phyloP scores from a whole-genome alignment of 495 filamentous ascomycete genomes.

The Hypoxylon rickii region DNA sequence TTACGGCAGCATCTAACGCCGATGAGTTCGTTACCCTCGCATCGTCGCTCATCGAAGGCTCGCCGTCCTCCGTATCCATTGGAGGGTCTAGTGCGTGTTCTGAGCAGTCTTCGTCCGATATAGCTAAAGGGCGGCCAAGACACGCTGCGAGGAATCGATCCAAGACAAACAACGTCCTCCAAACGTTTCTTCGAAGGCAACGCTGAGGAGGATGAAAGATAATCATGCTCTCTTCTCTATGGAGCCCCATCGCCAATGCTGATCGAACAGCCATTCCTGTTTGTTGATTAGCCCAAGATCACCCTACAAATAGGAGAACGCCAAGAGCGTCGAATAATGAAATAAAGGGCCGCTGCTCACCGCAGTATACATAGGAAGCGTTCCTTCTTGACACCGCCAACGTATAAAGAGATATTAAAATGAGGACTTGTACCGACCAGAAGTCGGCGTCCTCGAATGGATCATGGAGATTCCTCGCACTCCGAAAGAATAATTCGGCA shows the following conservation, averaged over 20 bases:
- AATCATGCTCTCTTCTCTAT: constrained; percentile 63
- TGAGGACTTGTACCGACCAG: constrained; percentile 65
- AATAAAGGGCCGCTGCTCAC: constrained; percentile 37
- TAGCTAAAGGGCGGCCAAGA: constrained; percentile 63
- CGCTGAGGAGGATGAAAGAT: constrained; percentile 53
- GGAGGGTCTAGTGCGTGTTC: constrained; percentile 51
- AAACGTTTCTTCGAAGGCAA: constrained; percentile 56
- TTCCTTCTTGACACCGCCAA: constrained; percentile 61
- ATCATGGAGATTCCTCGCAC: constrained; percentile 59
- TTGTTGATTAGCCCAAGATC: constrained; percentile 15
- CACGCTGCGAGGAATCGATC: constrained; percentile 64
- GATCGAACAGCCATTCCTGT: constrained; percentile 67
- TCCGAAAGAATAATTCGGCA: constrained; percentile 63
- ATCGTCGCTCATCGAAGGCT: constrained; percentile 15
- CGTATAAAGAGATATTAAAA: constrained; percentile 65
- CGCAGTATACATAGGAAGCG: constrained; percentile 62
- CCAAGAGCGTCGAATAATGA: no score
- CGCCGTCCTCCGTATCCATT: constrained; percentile 32
- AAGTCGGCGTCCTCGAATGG: constrained; percentile 66
- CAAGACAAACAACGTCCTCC: constrained; percentile 64
- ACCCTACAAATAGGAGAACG: neutral
- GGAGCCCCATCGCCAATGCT: constrained; percentile 63
- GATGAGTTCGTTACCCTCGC: constrained; percentile 33
- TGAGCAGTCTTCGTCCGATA: constrained; percentile 65
- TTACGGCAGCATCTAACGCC: constrained; percentile 58